Conservation (phyloP, 2,329 filamentous ascomycete species). For the Coniochaeta sp. region DNA sequence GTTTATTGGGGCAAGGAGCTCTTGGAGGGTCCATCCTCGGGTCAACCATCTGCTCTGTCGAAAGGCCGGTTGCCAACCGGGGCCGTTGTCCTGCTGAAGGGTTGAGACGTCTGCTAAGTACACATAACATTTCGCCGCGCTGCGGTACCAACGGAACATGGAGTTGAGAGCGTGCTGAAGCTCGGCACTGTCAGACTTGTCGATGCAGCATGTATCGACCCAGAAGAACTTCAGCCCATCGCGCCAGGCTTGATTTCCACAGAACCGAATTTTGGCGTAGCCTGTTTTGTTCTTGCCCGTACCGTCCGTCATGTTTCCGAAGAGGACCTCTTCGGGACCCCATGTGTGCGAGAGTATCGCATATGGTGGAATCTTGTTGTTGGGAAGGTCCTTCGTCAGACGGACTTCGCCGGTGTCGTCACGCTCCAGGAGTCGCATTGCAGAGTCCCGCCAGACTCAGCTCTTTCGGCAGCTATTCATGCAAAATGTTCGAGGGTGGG, state of each 20-base stretch:
- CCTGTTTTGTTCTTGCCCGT: neutral
- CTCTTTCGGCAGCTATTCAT: constrained; percentile 4
- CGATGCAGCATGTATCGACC: neutral
- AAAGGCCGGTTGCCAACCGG: neutral
- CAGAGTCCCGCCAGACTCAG: neutral
- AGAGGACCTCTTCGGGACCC: neutral
- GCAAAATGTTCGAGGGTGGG: constrained; percentile 3
- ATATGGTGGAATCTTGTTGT: constrained; percentile 1
- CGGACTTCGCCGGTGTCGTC: constrained; percentile 5
- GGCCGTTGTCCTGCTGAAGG: neutral
- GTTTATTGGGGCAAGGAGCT: constrained; percentile 9
- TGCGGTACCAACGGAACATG: constrained; percentile 1
- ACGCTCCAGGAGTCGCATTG: constrained; percentile 10
- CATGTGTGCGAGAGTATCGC: constrained; percentile 3
- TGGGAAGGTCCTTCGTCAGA: constrained; percentile 2
- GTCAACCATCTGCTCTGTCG: constrained; percentile 4
- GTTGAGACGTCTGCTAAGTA: neutral
- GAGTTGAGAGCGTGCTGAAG: neutral
- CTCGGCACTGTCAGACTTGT: neutral
- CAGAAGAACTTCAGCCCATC: neutral
- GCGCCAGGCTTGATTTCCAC: neutral
- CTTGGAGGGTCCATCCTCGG: neutral
- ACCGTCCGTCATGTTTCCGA: neutral
- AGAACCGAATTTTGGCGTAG: neutral
- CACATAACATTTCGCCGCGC: neutral